Base-by-base conservation (phyloP, 2,329 filamentous ascomycete species). In the Fusarium nelsonii region DNA sequence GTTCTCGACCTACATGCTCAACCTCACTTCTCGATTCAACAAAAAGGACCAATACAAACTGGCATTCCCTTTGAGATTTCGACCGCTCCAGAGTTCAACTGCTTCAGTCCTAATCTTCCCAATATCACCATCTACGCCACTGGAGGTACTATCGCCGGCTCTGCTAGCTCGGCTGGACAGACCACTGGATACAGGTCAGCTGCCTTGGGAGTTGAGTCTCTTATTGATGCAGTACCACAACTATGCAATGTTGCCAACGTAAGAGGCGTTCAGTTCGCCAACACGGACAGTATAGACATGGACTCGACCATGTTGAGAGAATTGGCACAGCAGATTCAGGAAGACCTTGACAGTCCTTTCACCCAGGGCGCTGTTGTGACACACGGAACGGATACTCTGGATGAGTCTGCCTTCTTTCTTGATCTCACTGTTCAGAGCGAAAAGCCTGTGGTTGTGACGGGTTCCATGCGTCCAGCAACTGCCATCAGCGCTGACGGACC, bases 341-440 rank as follows among this genome's bases (percentile, higher is more conserved):
- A 65, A 8, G 84, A 85, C 57, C 78, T 88, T 6, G 81, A 83
- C 28, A 75, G 73, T 58, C 77, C 78, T n/a, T 69, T 77, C 50
- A 77, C 76, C 34, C 76, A 79, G 77, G 87, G 84, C 36, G 85
- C 84, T 8, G 85, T 90, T 8, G 79, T 91, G 54, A 90, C 88
- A 1, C 88, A 91, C 70, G 88, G 89, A 48, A 91, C 89, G 10
- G 89, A 91, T 71, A 89, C 87, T 0, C 80, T 91, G 2, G 88
- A 90, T 71, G 88, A 90, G 75, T 85, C 85, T 1, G 85, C 87
- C 10, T 90, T 90, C 79, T 90, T 89, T 78, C 78, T 90, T 10
- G 85, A 90, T 65, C 77, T 86, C 5, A 88, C 86, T 0, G 75
- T 89, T 34, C 83, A 84, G 68, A 86, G 83, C 43, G 80, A 81